Evolutionary conservation across 331 rosid species (phyloP), one percentile per base, ranked within the genome.

Genomic region (Ulmus americana): DNA sequence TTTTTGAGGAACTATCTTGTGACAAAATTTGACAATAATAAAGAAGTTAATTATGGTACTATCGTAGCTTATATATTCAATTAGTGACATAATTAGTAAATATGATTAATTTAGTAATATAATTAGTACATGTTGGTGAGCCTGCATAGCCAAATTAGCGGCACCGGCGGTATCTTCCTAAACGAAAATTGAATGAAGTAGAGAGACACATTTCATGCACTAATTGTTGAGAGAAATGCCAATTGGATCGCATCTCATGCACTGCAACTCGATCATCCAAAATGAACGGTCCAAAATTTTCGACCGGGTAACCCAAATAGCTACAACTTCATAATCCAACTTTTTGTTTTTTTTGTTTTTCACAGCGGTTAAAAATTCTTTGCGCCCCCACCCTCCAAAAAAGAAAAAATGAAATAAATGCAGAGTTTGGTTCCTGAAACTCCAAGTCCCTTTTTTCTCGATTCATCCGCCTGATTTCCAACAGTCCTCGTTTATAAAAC

Each of bases 391-490:
- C 35, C 35, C 35, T 28, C 35, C 35, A 2, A 28, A 28, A 28
- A 28, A 2, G 35, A 28, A 28, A 28, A 28, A 28, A 28, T 28
- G 4, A 28, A 28, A 28, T 28, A 28, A 28, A 28, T 28, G 35
- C 35, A 28, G 4, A 0, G 35, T 28, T 28, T 28, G 35, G 35
- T 28, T 28, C 35, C 73, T 63, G 84, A 76, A 64, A 43, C 79
- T 75, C 63, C 69, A 76, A 75, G 59, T 44, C 43, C 14, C 61
- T 45, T 55, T 56, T 62, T 2, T 63, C 70, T 85, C 75, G 86
- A 12, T 61, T 70, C 71, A 56, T 80, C 86, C 88, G 88, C 79
- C 82, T 28, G 43, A 41, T 3, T 12, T 7, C 45, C 50, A 7
- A 39, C 48, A 6, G n/a, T 10, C 20, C 55, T 28, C 6, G 6